Evolutionary conservation across 345 rosid genomes (phyloP).

Genomic region (Psidium guajava): DNA sequence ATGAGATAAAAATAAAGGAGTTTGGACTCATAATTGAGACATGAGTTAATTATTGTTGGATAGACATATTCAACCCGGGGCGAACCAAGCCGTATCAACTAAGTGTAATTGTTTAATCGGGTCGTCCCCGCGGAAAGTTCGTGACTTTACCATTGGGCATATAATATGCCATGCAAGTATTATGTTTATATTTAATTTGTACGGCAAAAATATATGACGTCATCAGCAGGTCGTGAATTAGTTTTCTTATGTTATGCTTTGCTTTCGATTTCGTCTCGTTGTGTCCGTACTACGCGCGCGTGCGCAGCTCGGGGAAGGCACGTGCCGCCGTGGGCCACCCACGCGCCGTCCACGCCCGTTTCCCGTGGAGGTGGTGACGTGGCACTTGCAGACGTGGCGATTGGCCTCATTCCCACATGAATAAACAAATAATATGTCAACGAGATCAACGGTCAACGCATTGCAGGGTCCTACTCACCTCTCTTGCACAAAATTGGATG

Average conservation of each 20-base stretch:
- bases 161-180: not conserved
- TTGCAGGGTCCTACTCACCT: not conserved
- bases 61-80: not conserved
- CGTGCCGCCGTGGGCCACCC: not conserved
- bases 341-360: not conserved
- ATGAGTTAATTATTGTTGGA: not conserved
- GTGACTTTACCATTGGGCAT: not conserved
- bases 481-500: not conserved
- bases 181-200: not conserved
- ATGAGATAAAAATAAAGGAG: rapidly evolving
- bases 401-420: not conserved
- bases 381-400: not conserved
- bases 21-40: rapidly evolving
- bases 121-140: not conserved
- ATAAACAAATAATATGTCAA: not conserved
- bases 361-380: not conserved
- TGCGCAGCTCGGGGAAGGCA: not conserved
- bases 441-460: not conserved
- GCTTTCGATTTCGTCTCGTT: not conserved
- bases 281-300: not conserved
- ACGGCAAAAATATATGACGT: not conserved
- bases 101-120: not conserved
- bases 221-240: not conserved
- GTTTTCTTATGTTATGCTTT: not conserved
- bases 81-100: not conserved